A percentile compares a stretch with the other conserved stretches of the same genome.
Evolutionary conservation across 2,329 filamentous ascomycete genomes (phyloP).

Genomic region (Hypocrella siamensis): DNA sequence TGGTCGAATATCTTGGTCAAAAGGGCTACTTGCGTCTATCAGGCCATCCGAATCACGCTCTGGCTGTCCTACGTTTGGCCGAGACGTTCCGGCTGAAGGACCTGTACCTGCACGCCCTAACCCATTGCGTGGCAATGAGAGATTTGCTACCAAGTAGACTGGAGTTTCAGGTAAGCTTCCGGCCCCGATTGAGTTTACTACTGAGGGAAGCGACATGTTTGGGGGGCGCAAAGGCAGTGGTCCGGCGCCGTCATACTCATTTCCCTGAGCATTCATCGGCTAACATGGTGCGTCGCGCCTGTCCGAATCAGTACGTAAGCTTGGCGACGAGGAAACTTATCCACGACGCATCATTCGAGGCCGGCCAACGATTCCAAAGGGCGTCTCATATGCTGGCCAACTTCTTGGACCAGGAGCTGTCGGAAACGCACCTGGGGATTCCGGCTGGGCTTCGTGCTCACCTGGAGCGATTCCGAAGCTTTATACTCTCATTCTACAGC

Average conservation of each 20-base stretch:
- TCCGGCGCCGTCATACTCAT: too few relatives aligned
- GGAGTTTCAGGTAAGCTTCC: conserved; percentile 40
- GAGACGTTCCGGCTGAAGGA: conserved; percentile 47
- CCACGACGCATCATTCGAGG: conserved; percentile 43
- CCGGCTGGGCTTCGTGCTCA: conserved; percentile 45
- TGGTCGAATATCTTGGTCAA: conserved; percentile 42
- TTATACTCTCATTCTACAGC: conserved; percentile 51
- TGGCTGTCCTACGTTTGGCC: conserved; percentile 52
- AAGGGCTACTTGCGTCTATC: conserved; percentile 55
- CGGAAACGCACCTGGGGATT: conserved; percentile 49
- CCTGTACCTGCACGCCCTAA: conserved; percentile 60
- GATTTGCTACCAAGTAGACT: conserved; percentile 37
- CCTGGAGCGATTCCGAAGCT: conserved; percentile 56
- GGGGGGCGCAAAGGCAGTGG: too few relatives aligned
- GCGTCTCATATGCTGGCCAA: conserved; percentile 42
- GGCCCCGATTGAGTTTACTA: too few relatives aligned
- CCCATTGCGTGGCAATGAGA: conserved; percentile 66
- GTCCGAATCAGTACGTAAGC: conserved; percentile 25
- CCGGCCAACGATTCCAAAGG: conserved; percentile 46
- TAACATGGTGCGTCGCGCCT: not conserved
- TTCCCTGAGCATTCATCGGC: too few relatives aligned
- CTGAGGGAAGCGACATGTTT: too few relatives aligned
- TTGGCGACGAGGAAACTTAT: conserved; percentile 48
- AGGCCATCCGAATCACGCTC: conserved; percentile 49
- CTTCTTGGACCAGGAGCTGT: conserved; percentile 59